Base-by-base conservation (phyloP, 2,329 filamentous ascomycete genomes). In the Fusarium stilboides region DNA sequence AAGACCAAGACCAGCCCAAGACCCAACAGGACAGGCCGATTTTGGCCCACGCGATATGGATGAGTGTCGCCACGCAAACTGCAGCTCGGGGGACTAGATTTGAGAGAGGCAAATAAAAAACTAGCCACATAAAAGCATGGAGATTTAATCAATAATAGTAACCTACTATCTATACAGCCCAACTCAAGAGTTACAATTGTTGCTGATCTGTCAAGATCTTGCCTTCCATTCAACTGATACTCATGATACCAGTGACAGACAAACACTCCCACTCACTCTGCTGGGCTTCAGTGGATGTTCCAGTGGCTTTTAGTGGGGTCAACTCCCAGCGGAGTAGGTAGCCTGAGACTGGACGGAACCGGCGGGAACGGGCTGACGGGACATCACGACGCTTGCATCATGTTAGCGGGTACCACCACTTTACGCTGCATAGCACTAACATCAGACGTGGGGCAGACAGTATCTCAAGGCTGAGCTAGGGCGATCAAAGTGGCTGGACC, bases 61-160 rank as follows among this genome's bases (percentile, higher is more conserved):
- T 54, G n/a, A n/a, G n/a, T n/a, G 43, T 71, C 63, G 69, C 69
- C 69, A 72, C 69, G 24, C 47, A 54, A 31, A 58, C 42, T 50
- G 37, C 19, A n/a, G 17, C 10, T 20, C 36, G 31, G 19, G 34
- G 34, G 34, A 36, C 7, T 36, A 3, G 15, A 36, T 15, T 36
- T 6, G 34, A 36, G 14, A n/a, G n/a, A n/a, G n/a, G n/a, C n/a
- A n/a, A n/a, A n/a, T n/a, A n/a, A n/a, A n/a, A n/a, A 36, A 31
- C 13, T 12, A 13, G 28, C 28, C 28, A 13, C 28, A 31, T 10
- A 31, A 12, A 31, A n/a, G n/a, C n/a, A n/a, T n/a, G n/a, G n/a
- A n/a, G n/a, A n/a, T n/a, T n/a, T n/a, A n/a, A n/a, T n/a, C n/a
- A n/a, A n/a, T n/a, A n/a, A n/a, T n/a, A n/a, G n/a, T n/a, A n/a